Evolutionary conservation across 805 yeast species (phyloP), one percentile per base, ranked within the genome.

Genomic region (Zygosaccharomyces kombuchaensis): DNA sequence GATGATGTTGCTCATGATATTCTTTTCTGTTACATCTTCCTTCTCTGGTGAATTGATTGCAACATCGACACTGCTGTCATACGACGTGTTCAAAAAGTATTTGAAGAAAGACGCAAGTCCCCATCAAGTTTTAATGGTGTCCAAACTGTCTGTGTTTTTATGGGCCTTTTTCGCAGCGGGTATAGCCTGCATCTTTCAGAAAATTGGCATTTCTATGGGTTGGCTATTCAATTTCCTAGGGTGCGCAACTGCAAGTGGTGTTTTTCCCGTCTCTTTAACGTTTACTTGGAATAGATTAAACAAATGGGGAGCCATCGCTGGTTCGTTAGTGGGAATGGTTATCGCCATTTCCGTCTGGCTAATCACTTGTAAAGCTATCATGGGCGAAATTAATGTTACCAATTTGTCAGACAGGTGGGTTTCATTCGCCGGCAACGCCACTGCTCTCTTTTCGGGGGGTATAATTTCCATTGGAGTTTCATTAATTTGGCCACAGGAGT

Each of bases 61-160:
- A 6, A 57, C 70, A 4, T 66, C 73, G 0, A 66, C 75, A 2
- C 60, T 71, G 52, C 49, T 74, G 34, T 72, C 78, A 2, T 75
- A 70, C 52, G 80, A 75, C 56, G 65, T 73, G 45, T 75, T 68
- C 60, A 67, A 71, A 54, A 65, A 69, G 40, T 75, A 74, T 55
- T 54, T 72, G 46, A 69, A 69, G 37, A 70, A 70, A 39, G 48
- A 60, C 3, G 79, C 79, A 8, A 54, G 67, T n/a, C 72, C 74
- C 40, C 58, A 60, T 19, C 66, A 69, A 41, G 66, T 75, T 52
- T 67, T 74, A 30, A 55, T 59, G 21, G 71, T 68, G 2, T 71
- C 78, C 1, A 77, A 75, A 48, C 50, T 65, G 14, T 60, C 70
- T 10, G 78, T 75, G 31, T 66, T 74, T 22, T 51, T 63, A 29